Evolutionary conservation across 2,329 filamentous ascomycete genomes (phyloP), one percentile per base, ranked within the genome.

Genomic region (Monilinia vaccinii-corymbosi): DNA sequence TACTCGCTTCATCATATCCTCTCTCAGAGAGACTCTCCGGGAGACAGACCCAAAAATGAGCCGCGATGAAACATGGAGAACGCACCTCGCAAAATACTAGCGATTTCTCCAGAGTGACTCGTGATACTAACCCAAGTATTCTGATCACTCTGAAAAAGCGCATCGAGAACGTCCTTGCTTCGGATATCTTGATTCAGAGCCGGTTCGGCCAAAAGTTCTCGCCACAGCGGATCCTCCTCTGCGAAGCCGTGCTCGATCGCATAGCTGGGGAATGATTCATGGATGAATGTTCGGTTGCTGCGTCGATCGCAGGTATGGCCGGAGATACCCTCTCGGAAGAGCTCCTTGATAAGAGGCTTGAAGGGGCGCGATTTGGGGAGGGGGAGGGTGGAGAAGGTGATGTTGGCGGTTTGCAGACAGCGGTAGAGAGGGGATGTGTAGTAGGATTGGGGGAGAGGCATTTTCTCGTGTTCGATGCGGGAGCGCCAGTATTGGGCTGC

Each of bases 291-390:
- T 67, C 77, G 80, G 65, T 73, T 79, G 25, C 79, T 80, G 11
- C 86, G 77, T 34, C 81, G 78, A 71, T 89, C 84, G 69, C 87
- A 90, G 0, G 85, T 88, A 69, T 88, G 86, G 46, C 84, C 81
- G 58, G 80, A 83, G 59, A 89, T 81, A 2, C 81, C 80, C 71
- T 89, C 87, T 34, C 86, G 78, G 64, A 89, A 75, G 40, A 79
- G 70, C 66, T 89, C 86, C 71, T 87, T 88, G 62, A 89, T 73
- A 1, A 76, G 74, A 0, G 85, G 86, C 2, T 72, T 71, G 65
- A 87, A 88, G 0, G 78, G 79, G 13, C 71, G 71, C 3, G 75
- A 70, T 9, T 70, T 69, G 0, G 83, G 82, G 2, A 87, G 69
- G 2, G 74, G 66, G 2, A 89, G 75, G 13, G 73, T 76, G 1